Evolutionary conservation across 352 stramenopile species (phyloP).

Genomic region (Pythium dissimile): DNA sequence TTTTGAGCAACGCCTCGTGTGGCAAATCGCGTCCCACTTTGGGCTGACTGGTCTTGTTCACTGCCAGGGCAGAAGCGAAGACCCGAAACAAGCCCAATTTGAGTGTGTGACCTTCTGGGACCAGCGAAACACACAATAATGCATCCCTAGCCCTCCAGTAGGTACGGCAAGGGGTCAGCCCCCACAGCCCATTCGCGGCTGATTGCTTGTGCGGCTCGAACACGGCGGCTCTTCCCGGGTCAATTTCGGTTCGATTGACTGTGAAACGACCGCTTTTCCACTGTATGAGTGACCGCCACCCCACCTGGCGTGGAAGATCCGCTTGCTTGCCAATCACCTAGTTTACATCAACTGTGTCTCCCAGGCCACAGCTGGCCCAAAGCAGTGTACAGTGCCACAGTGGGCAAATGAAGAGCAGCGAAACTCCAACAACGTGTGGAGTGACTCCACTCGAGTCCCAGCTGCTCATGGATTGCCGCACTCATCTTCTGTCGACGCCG

Average conservation of each 20-base stretch:
- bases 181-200: background rate
- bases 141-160: constrained; percentile 4
- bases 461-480: background rate
- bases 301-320: constrained; percentile 5
- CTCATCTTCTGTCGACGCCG: background rate
- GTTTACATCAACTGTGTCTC: constrained; percentile 7
- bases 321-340: constrained; percentile 6
- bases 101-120: background rate
- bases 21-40: background rate
- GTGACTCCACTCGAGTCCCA: no score
- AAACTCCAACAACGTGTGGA: no score
- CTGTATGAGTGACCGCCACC: background rate
- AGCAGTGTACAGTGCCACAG: background rate
- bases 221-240: background rate
- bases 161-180: background rate
- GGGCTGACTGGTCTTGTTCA: background rate
- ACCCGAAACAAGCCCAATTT: background rate
- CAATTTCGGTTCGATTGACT: constrained; percentile 4
- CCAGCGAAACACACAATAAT: background rate
- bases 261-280: background rate
- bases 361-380: background rate
- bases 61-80: background rate
- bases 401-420: no score
- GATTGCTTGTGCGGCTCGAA: background rate
- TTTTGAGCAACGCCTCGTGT: no score